Conservation (phyloP, 1,139 yeast species). For the Casaregolazyma lundiana region DNA sequence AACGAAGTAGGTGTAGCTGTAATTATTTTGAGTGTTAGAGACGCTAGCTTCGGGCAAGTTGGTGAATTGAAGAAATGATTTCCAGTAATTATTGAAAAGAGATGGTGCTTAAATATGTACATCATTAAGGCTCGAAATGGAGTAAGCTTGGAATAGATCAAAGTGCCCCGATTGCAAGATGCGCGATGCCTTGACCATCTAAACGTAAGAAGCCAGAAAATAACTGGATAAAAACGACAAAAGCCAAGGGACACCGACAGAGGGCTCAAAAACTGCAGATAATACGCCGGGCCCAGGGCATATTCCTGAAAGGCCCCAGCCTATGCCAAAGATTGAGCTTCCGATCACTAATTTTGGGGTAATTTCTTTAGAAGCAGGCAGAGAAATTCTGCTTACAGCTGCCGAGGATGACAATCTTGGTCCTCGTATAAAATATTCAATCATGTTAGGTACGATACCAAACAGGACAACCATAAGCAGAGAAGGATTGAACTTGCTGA, state of each 20-base stretch:
- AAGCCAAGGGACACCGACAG: conserved; percentile 24
- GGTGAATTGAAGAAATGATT: conserved; percentile 1
- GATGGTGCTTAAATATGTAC: too few species aligned
- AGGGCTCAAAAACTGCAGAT: conserved; percentile 22
- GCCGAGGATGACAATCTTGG: conserved; percentile 17
- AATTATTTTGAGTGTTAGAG: too few species aligned
- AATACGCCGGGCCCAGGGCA: conserved; percentile 47
- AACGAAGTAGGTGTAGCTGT: background rate
- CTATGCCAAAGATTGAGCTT: conserved; percentile 40
- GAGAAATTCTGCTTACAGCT: conserved; percentile 20
- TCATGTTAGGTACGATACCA: conserved; percentile 41
- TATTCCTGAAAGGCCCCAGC: conserved; percentile 46
- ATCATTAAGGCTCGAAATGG: too few species aligned
- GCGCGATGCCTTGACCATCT: background rate
- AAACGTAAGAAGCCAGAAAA: conserved; percentile 3
- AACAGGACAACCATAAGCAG: conserved; percentile 40
- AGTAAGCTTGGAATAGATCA: too few species aligned
- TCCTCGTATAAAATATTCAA: conserved; percentile 20
- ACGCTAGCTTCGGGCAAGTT: too few species aligned
- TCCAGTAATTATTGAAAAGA: too few species aligned
- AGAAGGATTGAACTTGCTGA: conserved; percentile 43
- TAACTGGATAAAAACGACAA: conserved; percentile 19
- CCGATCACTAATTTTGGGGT: conserved; percentile 36
- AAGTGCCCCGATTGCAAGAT: too few species aligned
- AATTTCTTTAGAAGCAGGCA: conserved; percentile 27